Evolutionary conservation across 2,329 filamentous ascomycete genomes (phyloP), one percentile per base, ranked within the genome.

Genomic region (Exserohilum rostratum): DNA sequence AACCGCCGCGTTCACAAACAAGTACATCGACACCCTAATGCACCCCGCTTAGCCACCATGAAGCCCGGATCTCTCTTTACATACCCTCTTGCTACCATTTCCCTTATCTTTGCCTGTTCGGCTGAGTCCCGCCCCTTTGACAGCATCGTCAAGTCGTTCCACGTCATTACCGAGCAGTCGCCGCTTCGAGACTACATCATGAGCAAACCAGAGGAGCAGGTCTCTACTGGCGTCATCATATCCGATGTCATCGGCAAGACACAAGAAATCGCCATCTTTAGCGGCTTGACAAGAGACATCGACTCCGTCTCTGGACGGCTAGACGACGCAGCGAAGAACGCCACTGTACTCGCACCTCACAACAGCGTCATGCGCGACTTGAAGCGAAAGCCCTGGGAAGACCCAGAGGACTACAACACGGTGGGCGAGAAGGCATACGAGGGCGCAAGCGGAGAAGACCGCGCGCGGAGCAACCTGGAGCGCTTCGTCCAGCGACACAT

Each of bases 401-500:
- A 93, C 59, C 85, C 89, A 0, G 76, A 82, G 47, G 92, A 96
- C 62, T 93, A 95, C 72, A 78, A 81, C 3, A 75, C 75, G 1
- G 77, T 89, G 3, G 91, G 91, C 0, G 80, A 83, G 1, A 77
- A 87, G 29, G 91, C 89, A 1, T 97, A 96, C 70, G 85, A 89
- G 42, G 92, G 92, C 0, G 79, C 82, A 1, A 85, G 85, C 13
- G 93, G 92, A 0, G 84, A 89, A 68, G 87, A 91, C 52, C 83
- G 92, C 45, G 93, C 95, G 6, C 83, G 86, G 58, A 79, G 79
- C 62, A 98, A 98, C 68, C 73, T 98, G 59, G 82, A 83, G 68
- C 80, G 84, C 34, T 98, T 98, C 73, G 90, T 96, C 1, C 88
- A 96, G 77, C 88, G 89, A 40, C 95, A 99, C 76, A 82, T 97